Conservation (phyloP, 345 rosid genomes). For the Mangifera indica region DNA sequence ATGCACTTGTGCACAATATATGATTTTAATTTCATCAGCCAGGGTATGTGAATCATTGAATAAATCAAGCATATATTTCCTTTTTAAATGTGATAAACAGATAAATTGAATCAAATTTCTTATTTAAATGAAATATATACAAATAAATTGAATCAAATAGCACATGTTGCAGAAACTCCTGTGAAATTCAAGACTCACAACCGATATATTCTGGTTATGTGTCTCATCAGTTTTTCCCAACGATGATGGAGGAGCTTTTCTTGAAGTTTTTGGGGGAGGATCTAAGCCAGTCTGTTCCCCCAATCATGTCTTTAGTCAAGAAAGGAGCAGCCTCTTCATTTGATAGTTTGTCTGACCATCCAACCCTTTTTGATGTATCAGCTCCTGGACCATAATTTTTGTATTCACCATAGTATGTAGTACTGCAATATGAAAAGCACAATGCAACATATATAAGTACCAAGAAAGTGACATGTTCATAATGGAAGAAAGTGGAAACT, state of each 20-base stretch:
- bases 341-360: slow-evolving; percentile 51
- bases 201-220: not conserved
- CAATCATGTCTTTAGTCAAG: slow-evolving; percentile 49
- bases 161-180: not conserved
- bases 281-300: slow-evolving; percentile 59
- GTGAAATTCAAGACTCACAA: not conserved
- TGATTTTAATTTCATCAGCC: too few relatives aligned
- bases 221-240: slow-evolving; percentile 12
- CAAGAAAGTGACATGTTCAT: not conserved
- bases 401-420: slow-evolving; percentile 57
- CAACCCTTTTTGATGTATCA: slow-evolving; percentile 34
- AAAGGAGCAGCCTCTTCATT: slow-evolving; percentile 38
- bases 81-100: not conserved
- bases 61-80: not conserved
- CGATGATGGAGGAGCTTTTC: slow-evolving; percentile 26
- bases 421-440: slow-evolving; percentile 27
- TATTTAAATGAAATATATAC: not conserved
- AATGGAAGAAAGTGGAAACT: not conserved
- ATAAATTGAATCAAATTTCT: not conserved
- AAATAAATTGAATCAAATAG: not conserved
- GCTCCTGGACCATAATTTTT: slow-evolving; percentile 63
- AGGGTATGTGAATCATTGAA: too few relatives aligned
- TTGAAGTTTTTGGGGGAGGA: slow-evolving; percentile 44
- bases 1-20: too few relatives aligned
- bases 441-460: not conserved